Conservation (phyloP, 1,284 basidiomycete species). For the Phellopilus nigrolimitatus region DNA sequence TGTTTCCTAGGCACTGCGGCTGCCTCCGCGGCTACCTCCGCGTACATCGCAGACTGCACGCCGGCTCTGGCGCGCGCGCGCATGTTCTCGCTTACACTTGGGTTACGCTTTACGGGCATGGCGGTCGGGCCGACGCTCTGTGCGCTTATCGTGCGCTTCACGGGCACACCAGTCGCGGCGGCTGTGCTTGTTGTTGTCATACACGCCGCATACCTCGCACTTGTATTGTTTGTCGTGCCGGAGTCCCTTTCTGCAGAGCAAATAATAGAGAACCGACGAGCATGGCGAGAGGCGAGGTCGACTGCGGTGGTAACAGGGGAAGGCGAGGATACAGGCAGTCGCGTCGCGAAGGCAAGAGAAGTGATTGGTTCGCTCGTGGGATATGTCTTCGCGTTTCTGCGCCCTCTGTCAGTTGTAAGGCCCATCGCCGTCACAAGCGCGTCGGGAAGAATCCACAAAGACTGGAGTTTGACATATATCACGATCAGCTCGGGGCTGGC, state of each 20-base stretch:
- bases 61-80: conserved; percentile 49
- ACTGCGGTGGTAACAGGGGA: neutral
- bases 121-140: conserved; percentile 73
- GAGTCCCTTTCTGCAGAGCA: conserved; percentile 56
- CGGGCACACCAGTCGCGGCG: conserved; percentile 56
- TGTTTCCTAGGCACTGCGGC: conserved; percentile 43
- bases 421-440: conserved; percentile 3
- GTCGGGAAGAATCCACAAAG: conserved; percentile 30
- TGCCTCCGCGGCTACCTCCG: conserved; percentile 48
- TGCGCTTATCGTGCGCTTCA: conserved; percentile 55
- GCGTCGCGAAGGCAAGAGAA: neutral
- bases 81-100: conserved; percentile 58
- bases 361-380: neutral
- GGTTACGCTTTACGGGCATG: conserved; percentile 61
- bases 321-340: neutral
- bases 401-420: conserved; percentile 10
- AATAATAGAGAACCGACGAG: conserved; percentile 23
- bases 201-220: conserved; percentile 45
- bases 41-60: conserved; percentile 61
- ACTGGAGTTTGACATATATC: conserved; percentile 68
- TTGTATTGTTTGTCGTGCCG: conserved; percentile 62
- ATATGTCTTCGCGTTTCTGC: conserved; percentile 5
- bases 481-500: conserved; percentile 52
- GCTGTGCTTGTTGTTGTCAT: conserved; percentile 59
- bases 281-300: conserved; percentile 34